phyloP scores from a whole-genome alignment of 2,329 filamentous ascomycete species.

The Helotiales sp. region DNA sequence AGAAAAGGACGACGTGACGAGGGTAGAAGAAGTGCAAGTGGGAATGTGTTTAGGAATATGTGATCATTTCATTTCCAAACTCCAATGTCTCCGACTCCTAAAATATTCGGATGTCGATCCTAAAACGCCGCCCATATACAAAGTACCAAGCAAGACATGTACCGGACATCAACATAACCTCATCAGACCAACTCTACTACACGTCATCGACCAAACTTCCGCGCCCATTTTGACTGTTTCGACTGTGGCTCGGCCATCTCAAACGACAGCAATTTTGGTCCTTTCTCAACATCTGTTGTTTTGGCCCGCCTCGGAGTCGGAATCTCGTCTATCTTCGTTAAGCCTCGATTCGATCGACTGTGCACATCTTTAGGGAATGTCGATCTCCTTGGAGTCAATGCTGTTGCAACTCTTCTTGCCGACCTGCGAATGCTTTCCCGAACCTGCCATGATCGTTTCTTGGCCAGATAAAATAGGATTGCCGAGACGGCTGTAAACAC shows the following conservation, averaged over 20 bases:
- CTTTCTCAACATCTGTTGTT: constrained; percentile 65
- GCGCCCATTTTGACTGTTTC: constrained; percentile 41
- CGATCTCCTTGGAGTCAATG: constrained; percentile 64
- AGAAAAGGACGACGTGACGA: constrained; percentile 42
- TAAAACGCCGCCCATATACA: constrained; percentile 16
- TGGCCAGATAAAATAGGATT: constrained; percentile 81
- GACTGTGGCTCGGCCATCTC: constrained; percentile 40
- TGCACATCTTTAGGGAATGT: constrained; percentile 63
- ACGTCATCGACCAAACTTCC: constrained; percentile 36
- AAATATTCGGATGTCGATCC: constrained; percentile 10
- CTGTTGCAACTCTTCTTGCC: constrained; percentile 63
- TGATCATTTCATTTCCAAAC: constrained; percentile 13
- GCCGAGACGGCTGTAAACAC: constrained; percentile 31
- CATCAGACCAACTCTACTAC: constrained; percentile 22
- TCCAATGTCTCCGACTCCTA: constrained; percentile 12
- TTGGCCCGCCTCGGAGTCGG: constrained; percentile 58
- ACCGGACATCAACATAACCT: constrained; percentile 19
- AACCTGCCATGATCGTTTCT: constrained; percentile 84
- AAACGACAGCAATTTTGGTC: constrained; percentile 43
- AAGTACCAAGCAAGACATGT: constrained; percentile 8
- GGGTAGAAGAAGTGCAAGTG: constrained; percentile 72
- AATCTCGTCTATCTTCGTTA: constrained; percentile 58
- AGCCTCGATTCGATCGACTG: constrained; percentile 52
- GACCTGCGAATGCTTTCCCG: constrained; percentile 74
- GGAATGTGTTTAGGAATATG: constrained; percentile 63